Evolutionary conservation across 2,329 filamentous ascomycete species (phyloP).

Genomic region (Colletotrichum sp.): DNA sequence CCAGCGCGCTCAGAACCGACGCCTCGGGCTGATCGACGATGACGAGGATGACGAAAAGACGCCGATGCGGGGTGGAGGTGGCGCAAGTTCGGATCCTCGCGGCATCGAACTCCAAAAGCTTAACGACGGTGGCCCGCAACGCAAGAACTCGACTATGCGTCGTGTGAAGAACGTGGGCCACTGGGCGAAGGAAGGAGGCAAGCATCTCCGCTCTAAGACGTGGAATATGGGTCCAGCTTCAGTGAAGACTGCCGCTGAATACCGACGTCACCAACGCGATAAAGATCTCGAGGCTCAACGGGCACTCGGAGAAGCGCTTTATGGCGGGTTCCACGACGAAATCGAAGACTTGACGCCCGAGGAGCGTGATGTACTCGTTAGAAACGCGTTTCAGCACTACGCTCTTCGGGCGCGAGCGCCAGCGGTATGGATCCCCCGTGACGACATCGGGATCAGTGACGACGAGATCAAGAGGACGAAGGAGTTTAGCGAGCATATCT

Average conservation of each 20-base stretch:
- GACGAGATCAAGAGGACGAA: slow-evolving; percentile 86
- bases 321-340: slow-evolving; percentile 87
- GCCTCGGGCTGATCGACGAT: slow-evolving; percentile 65
- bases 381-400: slow-evolving; percentile 88
- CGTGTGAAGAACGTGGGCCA: slow-evolving; percentile 52
- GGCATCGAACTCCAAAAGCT: slow-evolving; percentile 41
- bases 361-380: slow-evolving; percentile 84
- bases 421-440: slow-evolving; percentile 91
- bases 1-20: slow-evolving; percentile 74
- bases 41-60: slow-evolving; percentile 52
- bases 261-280: slow-evolving; percentile 52
- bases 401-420: slow-evolving; percentile 85
- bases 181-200: slow-evolving; percentile 54
- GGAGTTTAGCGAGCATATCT: slow-evolving; percentile 78
- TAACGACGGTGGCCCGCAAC: slow-evolving; percentile 27
- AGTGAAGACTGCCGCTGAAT: slow-evolving; percentile 49
- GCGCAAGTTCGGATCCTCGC: slow-evolving; percentile 23
- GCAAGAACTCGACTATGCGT: slow-evolving; percentile 45
- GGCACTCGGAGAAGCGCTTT: slow-evolving; percentile 80
- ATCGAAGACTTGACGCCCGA: slow-evolving; percentile 92
- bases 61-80: slow-evolving; percentile 41
- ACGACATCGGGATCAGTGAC: slow-evolving; percentile 88
- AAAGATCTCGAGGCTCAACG: slow-evolving; percentile 75
- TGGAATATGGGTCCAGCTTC: slow-evolving; percentile 38
- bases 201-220: slow-evolving; percentile 52